Evolutionary conservation across 23 red algal species (phyloP).

Genomic region (Gracilaria domingensis): DNA sequence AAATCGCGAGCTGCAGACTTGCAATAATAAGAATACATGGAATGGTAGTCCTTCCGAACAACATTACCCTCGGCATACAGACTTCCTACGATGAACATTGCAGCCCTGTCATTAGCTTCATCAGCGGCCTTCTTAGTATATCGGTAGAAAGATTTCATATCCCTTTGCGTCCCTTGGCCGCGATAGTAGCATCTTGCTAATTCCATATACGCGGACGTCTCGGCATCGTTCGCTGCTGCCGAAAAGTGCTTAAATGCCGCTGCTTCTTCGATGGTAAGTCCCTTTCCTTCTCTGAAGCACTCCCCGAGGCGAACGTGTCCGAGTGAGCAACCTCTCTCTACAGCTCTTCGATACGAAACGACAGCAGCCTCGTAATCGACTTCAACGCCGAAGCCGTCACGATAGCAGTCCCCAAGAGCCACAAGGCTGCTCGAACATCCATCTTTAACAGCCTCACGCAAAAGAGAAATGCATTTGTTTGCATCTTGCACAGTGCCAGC

Average conservation of each 20-base stretch:
- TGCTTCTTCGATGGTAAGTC: conserved; percentile 14
- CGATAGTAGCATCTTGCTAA: conserved; percentile 50
- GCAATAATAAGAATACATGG: conserved; percentile 18
- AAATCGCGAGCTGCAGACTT: conserved; percentile 18
- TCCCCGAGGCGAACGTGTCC: conserved; percentile 55
- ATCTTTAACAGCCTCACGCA: conserved; percentile 27
- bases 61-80: conserved; percentile 34
- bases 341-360: conserved; percentile 32
- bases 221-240: conserved; percentile 28
- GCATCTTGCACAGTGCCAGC: conserved; percentile 40
- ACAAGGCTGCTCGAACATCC: conserved; percentile 19
- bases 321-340: conserved; percentile 1
- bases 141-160: conserved; percentile 1
- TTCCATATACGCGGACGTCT: conserved; percentile 34
- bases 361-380: conserved; percentile 28
- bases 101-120: conserved; percentile 25
- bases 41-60: conserved; percentile 32
- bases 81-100: conserved; percentile 50
- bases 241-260: conserved; percentile 35
- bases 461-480: conserved; percentile 1
- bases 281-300: conserved; percentile 41
- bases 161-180: conserved; percentile 27
- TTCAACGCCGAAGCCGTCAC: conserved; percentile 49
- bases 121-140: conserved; percentile 46
- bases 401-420: conserved; percentile 43